Base-by-base conservation (phyloP, 176 grass and related monocot species). In the Cenchrus fungigraminus region DNA sequence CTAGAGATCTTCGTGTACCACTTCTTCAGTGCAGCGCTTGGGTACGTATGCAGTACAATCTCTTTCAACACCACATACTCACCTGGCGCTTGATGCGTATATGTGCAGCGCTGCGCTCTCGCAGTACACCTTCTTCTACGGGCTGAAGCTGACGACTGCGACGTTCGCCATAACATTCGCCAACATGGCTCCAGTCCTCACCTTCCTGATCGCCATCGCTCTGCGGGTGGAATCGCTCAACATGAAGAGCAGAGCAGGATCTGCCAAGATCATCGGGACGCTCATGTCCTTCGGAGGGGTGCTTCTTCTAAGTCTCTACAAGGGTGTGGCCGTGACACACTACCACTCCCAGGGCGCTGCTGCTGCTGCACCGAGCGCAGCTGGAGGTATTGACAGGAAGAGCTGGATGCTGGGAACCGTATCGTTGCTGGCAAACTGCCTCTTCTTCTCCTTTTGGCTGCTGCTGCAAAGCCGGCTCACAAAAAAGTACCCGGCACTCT, bases 151-250 rank as follows among this genome's bases (percentile, higher is more conserved):
- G 51, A 95, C 96, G 19, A 91, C 96, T 0, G 87, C 91, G 10
- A 98, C 96, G 4, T 95, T 95, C 3, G 79, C 96, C 25, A 90
- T 94, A 44, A 92, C 96, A 47, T 98, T 98, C 83, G 51, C 88
- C 66, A 98, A 98, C 71, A 78, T 94, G 71, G 52, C 92, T 20
- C 96, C 93, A 2, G 93, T 98, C 16, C 64, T 93, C 67, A 98
- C 96, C 79, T 98, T 98, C 83, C 83, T 95, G 14, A 90, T 95
- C 14, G 73, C 96, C 37, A 69, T 92, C 15, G 37, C 66, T 55
- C 74, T 98, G 63, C 68, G 89, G 59, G 71, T 95, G 80, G 93
- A 98, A 59, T 85, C 71, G 5, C 70, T 95, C 17, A 79, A 94
- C 67, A 17, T 89, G 85, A 95, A 87, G 58, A 87, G 68, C 66